Evolutionary conservation across 192 early-diverging fungal species (phyloP).

Genomic region (Coemansia sp.): DNA sequence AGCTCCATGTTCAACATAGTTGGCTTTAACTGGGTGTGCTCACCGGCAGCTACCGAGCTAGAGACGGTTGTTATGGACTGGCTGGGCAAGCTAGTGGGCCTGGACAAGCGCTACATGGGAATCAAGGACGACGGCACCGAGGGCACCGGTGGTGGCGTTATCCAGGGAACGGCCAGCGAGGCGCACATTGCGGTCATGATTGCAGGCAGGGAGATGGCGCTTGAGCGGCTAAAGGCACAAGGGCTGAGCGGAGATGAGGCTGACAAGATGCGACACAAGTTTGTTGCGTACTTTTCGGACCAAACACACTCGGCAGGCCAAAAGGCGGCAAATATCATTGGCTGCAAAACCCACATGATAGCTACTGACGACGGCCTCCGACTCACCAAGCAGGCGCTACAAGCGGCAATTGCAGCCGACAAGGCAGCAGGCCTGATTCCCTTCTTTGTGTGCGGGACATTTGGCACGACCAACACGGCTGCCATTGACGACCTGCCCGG

Average conservation of each 20-base stretch:
- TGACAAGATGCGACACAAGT: slow-evolving; percentile 13
- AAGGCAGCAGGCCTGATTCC: slow-evolving; percentile 57
- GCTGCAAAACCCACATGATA: slow-evolving; percentile 38
- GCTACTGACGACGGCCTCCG: slow-evolving; percentile 38
- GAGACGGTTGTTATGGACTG: slow-evolving; percentile 64
- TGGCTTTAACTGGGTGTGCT: slow-evolving; percentile 59
- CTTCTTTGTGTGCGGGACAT: slow-evolving; percentile 61
- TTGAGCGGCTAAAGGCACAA: slow-evolving; percentile 28
- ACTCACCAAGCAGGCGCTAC: slow-evolving; percentile 50
- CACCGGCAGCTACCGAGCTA: slow-evolving; percentile 63
- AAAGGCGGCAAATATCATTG: slow-evolving; percentile 55
- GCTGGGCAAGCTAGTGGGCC: slow-evolving; percentile 60
- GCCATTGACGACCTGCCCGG: slow-evolving; percentile 59
- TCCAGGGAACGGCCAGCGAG: slow-evolving; percentile 64
- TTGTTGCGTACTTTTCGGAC: slow-evolving; percentile 63
- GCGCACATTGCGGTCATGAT: slow-evolving; percentile 59
- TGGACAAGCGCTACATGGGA: slow-evolving; percentile 56
- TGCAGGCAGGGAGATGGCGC: slow-evolving; percentile 54
- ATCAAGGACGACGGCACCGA: slow-evolving; percentile 43
- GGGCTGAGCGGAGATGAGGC: slow-evolving; percentile 36
- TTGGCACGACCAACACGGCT: slow-evolving; percentile 62
- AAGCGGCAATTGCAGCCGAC: slow-evolving; percentile 52
- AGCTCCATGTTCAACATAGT: slow-evolving; percentile 55
- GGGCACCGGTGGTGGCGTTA: slow-evolving; percentile 63
- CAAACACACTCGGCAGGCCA: slow-evolving; percentile 60